Percentiles rank a stretch among this genome's conserved stretches.
Conservation (phyloP, 148 eudicot species). For the Spergularia marina region DNA sequence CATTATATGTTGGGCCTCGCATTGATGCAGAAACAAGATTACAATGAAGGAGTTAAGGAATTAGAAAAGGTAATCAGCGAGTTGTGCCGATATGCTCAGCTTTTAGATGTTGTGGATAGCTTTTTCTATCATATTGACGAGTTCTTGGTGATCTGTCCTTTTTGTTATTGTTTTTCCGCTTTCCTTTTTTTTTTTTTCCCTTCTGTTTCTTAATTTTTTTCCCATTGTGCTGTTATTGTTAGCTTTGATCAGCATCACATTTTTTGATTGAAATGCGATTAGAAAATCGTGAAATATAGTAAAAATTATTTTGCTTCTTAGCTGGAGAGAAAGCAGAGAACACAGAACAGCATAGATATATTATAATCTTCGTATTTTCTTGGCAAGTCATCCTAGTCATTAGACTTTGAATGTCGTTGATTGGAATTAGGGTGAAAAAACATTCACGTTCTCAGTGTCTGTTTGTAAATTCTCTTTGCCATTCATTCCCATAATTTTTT, state of each 20-base stretch:
- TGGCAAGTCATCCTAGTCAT: neutral
- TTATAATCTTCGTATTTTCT: neutral
- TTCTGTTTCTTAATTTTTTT: too few relatives aligned
- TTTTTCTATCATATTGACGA: neutral
- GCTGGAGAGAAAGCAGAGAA: too few relatives aligned
- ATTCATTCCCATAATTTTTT: neutral
- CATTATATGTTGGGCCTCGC: constrained; percentile 88
- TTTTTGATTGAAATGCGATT: neutral
- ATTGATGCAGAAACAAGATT: constrained; percentile 52
- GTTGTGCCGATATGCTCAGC: neutral
- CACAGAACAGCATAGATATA: too few relatives aligned
- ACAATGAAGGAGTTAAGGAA: constrained; percentile 60
- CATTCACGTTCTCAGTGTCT: neutral
- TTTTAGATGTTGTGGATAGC: neutral
- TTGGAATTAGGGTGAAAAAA: neutral
- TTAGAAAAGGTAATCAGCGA: constrained; percentile 55
- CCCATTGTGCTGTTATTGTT: neutral
- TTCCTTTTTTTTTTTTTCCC: neutral
- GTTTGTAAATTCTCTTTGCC: neutral
- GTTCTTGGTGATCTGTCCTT: neutral
- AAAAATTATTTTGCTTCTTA: too few relatives aligned
- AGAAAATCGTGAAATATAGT: too few relatives aligned
- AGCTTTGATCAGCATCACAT: neutral
- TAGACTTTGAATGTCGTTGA: neutral
- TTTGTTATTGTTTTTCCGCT: neutral